phyloP scores from a whole-genome alignment of 192 early-diverging fungal species.

The Coemansia sp. region DNA sequence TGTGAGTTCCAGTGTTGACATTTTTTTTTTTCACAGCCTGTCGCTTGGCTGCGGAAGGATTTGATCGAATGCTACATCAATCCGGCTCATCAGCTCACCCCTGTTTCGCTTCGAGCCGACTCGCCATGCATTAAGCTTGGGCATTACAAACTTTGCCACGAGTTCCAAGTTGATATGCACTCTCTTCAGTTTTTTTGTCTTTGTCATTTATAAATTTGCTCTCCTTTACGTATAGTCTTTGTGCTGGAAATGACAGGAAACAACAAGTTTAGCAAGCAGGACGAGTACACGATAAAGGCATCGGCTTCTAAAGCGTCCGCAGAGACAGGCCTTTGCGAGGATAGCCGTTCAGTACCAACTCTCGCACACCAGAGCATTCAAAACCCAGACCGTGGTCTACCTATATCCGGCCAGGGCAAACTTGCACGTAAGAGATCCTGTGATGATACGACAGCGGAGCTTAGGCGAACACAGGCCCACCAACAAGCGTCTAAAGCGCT shows the following conservation, averaged over 20 bases:
- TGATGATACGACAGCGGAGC: neutral
- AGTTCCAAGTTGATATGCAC: neutral
- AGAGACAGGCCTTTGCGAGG: neutral
- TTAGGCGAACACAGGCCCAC: neutral
- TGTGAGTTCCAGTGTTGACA: neutral
- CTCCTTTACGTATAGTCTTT: neutral
- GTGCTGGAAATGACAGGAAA: neutral
- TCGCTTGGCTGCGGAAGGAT: constrained; percentile 1
- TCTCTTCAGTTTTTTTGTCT: neutral
- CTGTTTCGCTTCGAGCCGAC: neutral
- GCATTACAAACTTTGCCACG: neutral
- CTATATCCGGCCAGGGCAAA: neutral
- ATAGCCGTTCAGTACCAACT: neutral
- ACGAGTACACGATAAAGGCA: neutral
- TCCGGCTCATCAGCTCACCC: neutral
- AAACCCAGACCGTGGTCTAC: neutral
- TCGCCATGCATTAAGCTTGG: neutral
- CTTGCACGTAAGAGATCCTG: neutral
- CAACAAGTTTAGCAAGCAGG: neutral
- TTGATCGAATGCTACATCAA: neutral
- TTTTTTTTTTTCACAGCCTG: neutral
- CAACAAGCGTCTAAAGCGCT: neutral
- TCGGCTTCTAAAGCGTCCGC: neutral
- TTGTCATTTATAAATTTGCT: neutral
- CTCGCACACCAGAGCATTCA: neutral